Evolutionary conservation across 2,329 filamentous ascomycete species (phyloP), one percentile per base, ranked within the genome.

Genomic region (Aaosphaeria arxii): DNA sequence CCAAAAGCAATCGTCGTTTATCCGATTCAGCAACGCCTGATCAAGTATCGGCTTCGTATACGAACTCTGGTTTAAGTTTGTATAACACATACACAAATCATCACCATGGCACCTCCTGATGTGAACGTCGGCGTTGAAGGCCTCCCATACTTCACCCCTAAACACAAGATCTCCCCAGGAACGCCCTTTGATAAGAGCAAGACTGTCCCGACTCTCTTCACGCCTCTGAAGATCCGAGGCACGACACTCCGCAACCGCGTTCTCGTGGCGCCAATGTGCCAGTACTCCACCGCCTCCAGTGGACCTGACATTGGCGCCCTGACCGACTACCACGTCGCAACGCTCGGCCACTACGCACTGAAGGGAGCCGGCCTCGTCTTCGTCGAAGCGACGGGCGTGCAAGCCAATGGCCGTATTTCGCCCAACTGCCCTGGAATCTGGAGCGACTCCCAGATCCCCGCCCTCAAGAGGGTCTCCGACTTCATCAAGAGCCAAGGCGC

Each of bases 101-200:
- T 24, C 17, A 24, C 17, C 39, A 40, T 40, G 24, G 9, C 39
- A 7, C 17, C 39, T 24, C 39, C 39, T 13, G 24, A 40, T 28
- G 11, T 64, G 43, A 67, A 67, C 45, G 40, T 44, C 7, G 60
- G 61, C 13, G 60, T 61, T 29, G 49, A 56, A 11, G 54, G 52
- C 43, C 47, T 70, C 36, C 61, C 73, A 7, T 78, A 74, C 64
- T 78, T 74, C 61, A 77, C 74, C 1, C 75, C 75, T 7, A 56
- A 67, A 7, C 75, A 78, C 53, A 46, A 65, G 39, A 64, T 62
- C 11, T 68, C 67, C 4, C 73, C 75, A 5, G 75, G 74, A 11
- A 73, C 59, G 2, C 58, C 59, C 4, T 32, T 45, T 11, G 39
- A 42, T 28, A 51, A 50, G 33, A 6, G 35, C 7, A 47, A 50